phyloP scores from a whole-genome alignment of 768 basidiomycete species.

The Pholiota conissans region DNA sequence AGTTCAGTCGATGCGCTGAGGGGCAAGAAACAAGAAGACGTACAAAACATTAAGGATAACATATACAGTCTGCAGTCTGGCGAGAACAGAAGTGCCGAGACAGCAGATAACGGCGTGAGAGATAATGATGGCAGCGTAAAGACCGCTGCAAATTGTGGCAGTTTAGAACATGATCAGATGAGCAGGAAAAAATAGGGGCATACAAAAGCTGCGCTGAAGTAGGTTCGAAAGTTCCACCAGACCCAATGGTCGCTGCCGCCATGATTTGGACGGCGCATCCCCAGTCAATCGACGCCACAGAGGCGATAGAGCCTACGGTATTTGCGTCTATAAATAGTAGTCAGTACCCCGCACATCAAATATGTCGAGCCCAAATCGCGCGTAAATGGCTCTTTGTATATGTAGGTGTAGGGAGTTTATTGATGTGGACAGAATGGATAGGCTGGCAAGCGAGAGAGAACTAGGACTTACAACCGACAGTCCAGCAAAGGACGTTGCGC shows the following conservation, averaged over 20 bases:
- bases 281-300: slow-evolving; percentile 64
- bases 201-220: slow-evolving; percentile 48
- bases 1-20: too few relatives aligned
- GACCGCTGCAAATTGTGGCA: slow-evolving; percentile 37
- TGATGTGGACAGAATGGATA: neutral
- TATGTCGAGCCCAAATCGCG: too few relatives aligned
- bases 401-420: neutral
- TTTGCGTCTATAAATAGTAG: slow-evolving; percentile 38
- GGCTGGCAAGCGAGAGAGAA: neutral
- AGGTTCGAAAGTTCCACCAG: slow-evolving; percentile 37
- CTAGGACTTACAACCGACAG: slow-evolving; percentile 47
- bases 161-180: neutral
- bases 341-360: too few relatives aligned
- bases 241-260: slow-evolving; percentile 63
- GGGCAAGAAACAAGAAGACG: slow-evolving; percentile 19
- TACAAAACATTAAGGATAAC: slow-evolving; percentile 70
- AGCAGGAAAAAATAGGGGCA: slow-evolving; percentile 16
- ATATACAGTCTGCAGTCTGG: slow-evolving; percentile 70
- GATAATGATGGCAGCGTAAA: slow-evolving; percentile 62
- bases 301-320: slow-evolving; percentile 51
- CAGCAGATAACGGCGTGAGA: slow-evolving; percentile 67
- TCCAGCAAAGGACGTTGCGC: slow-evolving; percentile 51
- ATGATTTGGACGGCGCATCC: slow-evolving; percentile 63
- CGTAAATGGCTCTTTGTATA: neutral
- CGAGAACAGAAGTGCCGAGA: slow-evolving; percentile 63